Evolutionary conservation across 2,329 filamentous ascomycete genomes (phyloP).

Genomic region (Aureobasidium namibiae): DNA sequence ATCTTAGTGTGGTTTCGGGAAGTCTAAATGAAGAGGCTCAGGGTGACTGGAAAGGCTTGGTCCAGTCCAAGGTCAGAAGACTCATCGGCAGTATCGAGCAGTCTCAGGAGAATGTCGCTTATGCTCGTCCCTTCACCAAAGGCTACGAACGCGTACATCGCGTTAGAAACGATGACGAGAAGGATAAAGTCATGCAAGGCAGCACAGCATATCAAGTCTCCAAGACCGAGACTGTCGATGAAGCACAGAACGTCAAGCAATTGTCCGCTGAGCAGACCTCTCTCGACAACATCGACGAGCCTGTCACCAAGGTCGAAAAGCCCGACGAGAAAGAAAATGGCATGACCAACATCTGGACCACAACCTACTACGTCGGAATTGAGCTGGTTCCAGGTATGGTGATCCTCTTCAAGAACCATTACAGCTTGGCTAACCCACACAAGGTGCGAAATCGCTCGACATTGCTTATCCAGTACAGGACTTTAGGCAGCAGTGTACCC

Average conservation of each 20-base stretch:
- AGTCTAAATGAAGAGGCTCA: constrained; percentile 78
- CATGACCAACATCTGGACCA: constrained; percentile 62
- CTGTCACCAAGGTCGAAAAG: constrained; percentile 26
- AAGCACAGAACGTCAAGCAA: constrained; percentile 42
- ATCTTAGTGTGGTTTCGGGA: constrained; percentile 77
- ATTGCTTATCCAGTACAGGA: constrained; percentile 74
- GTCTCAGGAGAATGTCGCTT: constrained; percentile 62
- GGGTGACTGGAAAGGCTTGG: constrained; percentile 79
- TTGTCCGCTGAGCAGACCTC: constrained; percentile 39
- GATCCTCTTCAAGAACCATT: background rate
- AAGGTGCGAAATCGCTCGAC: constrained; percentile 63
- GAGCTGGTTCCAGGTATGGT: constrained; percentile 65
- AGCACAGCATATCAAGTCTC: constrained; percentile 53
- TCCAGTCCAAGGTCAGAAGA: constrained; percentile 86
- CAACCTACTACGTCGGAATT: constrained; percentile 89
- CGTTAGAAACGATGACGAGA: constrained; percentile 54
- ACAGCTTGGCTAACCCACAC: constrained; percentile 21
- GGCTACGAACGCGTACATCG: constrained; percentile 77
- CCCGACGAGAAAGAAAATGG: constrained; percentile 30
- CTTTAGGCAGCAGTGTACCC: constrained; percentile 75
- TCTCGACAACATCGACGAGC: constrained; percentile 31
- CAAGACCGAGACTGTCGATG: constrained; percentile 47
- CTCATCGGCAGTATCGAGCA: constrained; percentile 77
- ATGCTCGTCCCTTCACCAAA: constrained; percentile 89
- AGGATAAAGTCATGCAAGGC: constrained; percentile 55